Evolutionary conservation across 169 alveolate genomes (phyloP).

Genomic region (Besnoitia besnoiti): DNA sequence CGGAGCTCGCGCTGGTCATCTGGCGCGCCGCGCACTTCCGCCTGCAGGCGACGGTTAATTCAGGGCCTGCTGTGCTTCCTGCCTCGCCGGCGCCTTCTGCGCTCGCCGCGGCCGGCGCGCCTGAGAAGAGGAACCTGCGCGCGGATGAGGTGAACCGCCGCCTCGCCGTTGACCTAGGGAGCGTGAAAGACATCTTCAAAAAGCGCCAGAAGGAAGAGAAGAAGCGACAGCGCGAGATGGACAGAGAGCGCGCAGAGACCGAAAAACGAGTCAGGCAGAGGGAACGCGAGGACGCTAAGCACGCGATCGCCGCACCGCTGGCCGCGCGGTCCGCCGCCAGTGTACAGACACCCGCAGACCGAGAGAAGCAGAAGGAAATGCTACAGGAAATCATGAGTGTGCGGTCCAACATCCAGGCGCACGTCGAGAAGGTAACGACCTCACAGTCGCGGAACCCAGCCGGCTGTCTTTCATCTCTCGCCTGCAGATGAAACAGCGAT

Average conservation of each 20-base stretch:
- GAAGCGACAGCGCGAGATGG: slow-evolving; percentile 37
- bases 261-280: neutral
- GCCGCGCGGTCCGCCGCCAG: neutral
- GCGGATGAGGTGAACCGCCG: slow-evolving; percentile 1
- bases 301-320: neutral
- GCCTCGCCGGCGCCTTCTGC: neutral
- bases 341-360: neutral
- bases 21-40: slow-evolving; percentile 41
- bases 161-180: neutral
- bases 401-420: neutral
- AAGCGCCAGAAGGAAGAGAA: slow-evolving; percentile 14
- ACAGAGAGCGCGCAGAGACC: neutral
- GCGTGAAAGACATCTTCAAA: neutral
- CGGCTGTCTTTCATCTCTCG: no score
- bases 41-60: neutral
- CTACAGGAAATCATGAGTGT: slow-evolving; percentile 1
- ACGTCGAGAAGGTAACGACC: slow-evolving; percentile 22
- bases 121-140: neutral
- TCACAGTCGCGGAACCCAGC: no score
- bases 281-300: neutral
- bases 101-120: neutral
- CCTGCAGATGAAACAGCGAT: no score
- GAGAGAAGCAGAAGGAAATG: slow-evolving; percentile 9
- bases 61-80: neutral
- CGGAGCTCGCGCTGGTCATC: slow-evolving; percentile 3